Evolutionary conservation across 768 basidiomycete genomes (phyloP), one percentile per base, ranked within the genome.

Genomic region (Pleurotus platypus): DNA sequence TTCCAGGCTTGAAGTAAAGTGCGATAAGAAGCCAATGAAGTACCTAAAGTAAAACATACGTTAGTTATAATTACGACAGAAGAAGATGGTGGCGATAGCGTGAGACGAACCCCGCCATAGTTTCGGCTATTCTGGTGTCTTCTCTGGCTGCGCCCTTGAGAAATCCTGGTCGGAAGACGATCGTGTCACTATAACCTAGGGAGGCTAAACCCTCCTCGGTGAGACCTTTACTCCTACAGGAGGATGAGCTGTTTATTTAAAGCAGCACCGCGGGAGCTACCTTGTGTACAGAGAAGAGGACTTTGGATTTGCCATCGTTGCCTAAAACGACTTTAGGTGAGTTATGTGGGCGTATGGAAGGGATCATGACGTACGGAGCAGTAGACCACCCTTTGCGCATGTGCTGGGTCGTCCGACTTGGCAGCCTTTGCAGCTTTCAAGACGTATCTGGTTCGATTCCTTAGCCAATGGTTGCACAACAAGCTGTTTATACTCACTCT

Each of bases 381-480:
- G 64, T 92, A 92, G 12, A 92, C 76, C 11, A 92, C 63, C 0
- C 82, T 78, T 62, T 92, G 91, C 3, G 70, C 56, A 55, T 74
- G 70, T 18, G 59, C 49, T 11, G 78, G 70, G 48, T 78, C 78
- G 26, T 77, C 70, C 9, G 73, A 66, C 62, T 78, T 84, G 3
- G 89, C 89, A 16, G 80, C 86, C 49, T 79, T 75, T 9, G 89
- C 90, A 6, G 87, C 85, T 51, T 84, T 82, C 47, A 91, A 67
- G n/a, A 91, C 89, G 64, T 90, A 90, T 67, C 89, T 87, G 53
- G 38, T 40, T 57, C 45, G 4, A 35, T 35, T 35, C 11, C 30
- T 35, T 11, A 35, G 30, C 8, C 30, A 26, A 4, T 3, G 30
- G 30, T 35, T 35, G 7, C 11, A 35, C 8, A 9, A 35, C 2